phyloP scores from a whole-genome alignment of 2,329 filamentous ascomycete species.

The Byssoonygena ceratinophila region DNA sequence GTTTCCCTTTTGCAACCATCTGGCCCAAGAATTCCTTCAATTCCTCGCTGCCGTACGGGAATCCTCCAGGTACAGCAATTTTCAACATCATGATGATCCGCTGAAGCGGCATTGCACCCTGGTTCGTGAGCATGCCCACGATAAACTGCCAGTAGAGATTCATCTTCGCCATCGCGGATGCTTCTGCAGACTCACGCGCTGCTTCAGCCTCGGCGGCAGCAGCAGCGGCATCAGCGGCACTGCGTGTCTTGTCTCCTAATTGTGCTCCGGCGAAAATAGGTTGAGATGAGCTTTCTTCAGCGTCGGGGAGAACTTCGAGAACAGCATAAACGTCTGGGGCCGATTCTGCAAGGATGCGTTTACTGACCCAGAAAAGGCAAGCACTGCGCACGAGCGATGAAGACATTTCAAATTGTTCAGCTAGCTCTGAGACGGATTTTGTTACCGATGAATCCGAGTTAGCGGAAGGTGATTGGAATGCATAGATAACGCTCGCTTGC shows the following conservation, averaged over 20 bases:
- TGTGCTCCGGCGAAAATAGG: slow-evolving; percentile 3
- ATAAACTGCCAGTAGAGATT: slow-evolving; percentile 86
- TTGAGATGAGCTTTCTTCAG: slow-evolving; percentile 18
- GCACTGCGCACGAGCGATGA: slow-evolving; percentile 48
- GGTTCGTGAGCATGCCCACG: slow-evolving; percentile 87
- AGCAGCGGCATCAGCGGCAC: slow-evolving; percentile 16
- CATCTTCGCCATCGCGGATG: slow-evolving; percentile 56
- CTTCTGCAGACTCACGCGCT: slow-evolving; percentile 40
- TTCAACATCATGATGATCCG: slow-evolving; percentile 92
- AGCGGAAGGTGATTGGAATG: slow-evolving; percentile 51
- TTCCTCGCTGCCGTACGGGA: slow-evolving; percentile 82
- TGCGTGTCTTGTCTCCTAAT: not conserved
- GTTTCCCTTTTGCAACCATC: slow-evolving; percentile 61
- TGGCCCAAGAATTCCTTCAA: slow-evolving; percentile 66
- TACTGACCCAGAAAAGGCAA: slow-evolving; percentile 53
- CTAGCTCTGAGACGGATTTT: slow-evolving; percentile 37
- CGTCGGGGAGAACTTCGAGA: slow-evolving; percentile 43
- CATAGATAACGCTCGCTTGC: slow-evolving; percentile 78
- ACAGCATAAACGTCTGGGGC: slow-evolving; percentile 47
- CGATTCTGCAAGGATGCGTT: slow-evolving; percentile 40
- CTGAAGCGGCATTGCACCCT: slow-evolving; percentile 67
- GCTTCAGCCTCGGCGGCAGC: slow-evolving; percentile 33
- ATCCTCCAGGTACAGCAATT: slow-evolving; percentile 78
- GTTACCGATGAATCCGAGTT: slow-evolving; percentile 23
- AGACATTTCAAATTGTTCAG: slow-evolving; percentile 45